These are phyloP conservation scores for Moesziomyces antarcticus DNA, from an alignment of 1,284 basidiomycete genomes.

Conservation along the genomic window DNA sequence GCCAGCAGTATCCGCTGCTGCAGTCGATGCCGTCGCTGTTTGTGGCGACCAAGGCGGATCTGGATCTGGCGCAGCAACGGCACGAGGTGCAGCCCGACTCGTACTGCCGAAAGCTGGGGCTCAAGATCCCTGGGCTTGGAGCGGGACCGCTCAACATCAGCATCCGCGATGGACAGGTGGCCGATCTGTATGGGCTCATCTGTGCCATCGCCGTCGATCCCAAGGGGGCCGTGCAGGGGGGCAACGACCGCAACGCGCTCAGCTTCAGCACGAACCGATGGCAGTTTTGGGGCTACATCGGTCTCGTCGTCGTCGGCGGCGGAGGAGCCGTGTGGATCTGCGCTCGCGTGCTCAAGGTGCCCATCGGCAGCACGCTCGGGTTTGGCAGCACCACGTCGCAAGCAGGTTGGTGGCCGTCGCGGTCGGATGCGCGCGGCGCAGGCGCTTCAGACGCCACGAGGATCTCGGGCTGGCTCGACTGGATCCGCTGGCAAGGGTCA, in stretches of 20 bases:
- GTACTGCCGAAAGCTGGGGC: slow-evolving; percentile 72
- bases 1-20: slow-evolving; percentile 87
- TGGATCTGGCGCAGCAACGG: slow-evolving; percentile 83
- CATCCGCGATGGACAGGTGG: slow-evolving; percentile 82
- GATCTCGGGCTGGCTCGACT: slow-evolving; percentile 43
- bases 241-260: slow-evolving; percentile 45
- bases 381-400: slow-evolving; percentile 22
- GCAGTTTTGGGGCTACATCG: slow-evolving; percentile 49
- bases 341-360: slow-evolving; percentile 37
- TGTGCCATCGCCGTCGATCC: slow-evolving; percentile 76
- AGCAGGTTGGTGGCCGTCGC: slow-evolving; percentile 29
- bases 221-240: slow-evolving; percentile 58
- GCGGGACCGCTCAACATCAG: slow-evolving; percentile 62
- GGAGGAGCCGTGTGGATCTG: slow-evolving; percentile 46
- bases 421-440: slow-evolving; percentile 16
- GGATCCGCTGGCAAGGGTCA: slow-evolving; percentile 47
- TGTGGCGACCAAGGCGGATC: slow-evolving; percentile 97
- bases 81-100: slow-evolving; percentile 99
- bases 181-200: slow-evolving; percentile 88
- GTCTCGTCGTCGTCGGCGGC: slow-evolving; percentile 39
- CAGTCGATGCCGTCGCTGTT: slow-evolving; percentile 94
- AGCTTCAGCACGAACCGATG: slow-evolving; percentile 41
- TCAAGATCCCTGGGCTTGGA: slow-evolving; percentile 60
- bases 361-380: slow-evolving; percentile 41
- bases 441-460: slow-evolving; percentile 20